Evolutionary conservation across 805 yeast genomes (phyloP).

Genomic region (Tetrapisispora taiwanensis): DNA sequence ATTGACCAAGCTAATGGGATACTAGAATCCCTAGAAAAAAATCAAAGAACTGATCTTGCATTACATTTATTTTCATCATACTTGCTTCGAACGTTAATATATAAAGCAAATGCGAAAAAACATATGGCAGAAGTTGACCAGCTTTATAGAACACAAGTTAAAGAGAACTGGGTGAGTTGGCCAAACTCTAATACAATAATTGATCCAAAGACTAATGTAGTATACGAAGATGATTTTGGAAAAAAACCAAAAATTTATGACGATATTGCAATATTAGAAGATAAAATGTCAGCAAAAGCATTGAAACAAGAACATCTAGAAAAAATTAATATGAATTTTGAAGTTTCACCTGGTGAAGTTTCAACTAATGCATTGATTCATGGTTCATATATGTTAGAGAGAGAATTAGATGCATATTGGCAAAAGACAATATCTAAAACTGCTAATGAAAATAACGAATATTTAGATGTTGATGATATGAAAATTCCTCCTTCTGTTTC

Average conservation of each 20-base stretch:
- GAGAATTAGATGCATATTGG: slow-evolving; percentile 25
- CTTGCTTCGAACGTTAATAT: slow-evolving; percentile 27
- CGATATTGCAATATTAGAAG: not conserved
- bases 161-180: slow-evolving; percentile 47
- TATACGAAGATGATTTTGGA: slow-evolving; percentile 17
- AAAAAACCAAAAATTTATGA: not conserved
- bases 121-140: slow-evolving; percentile 27
- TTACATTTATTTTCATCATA: slow-evolving; percentile 54
- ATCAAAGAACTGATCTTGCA: slow-evolving; percentile 46
- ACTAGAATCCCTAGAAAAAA: slow-evolving; percentile 37
- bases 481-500: slow-evolving; percentile 14
- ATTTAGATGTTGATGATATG: slow-evolving; percentile 20
- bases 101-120: slow-evolving; percentile 21
- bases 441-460: slow-evolving; percentile 7
- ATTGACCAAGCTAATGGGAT: slow-evolving; percentile 21
- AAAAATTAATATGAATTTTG: not conserved
- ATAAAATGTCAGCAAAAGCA: not conserved
- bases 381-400: slow-evolving; percentile 17
- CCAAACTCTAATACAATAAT: slow-evolving; percentile 34
- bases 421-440: slow-evolving; percentile 16
- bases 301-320: not conserved
- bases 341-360: slow-evolving; percentile 16
- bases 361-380: slow-evolving; percentile 18
- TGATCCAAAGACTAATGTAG: slow-evolving; percentile 20
- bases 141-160: slow-evolving; percentile 30